Base-by-base conservation (phyloP, 345 rosid genomes). In the Citrus trifoliata region DNA sequence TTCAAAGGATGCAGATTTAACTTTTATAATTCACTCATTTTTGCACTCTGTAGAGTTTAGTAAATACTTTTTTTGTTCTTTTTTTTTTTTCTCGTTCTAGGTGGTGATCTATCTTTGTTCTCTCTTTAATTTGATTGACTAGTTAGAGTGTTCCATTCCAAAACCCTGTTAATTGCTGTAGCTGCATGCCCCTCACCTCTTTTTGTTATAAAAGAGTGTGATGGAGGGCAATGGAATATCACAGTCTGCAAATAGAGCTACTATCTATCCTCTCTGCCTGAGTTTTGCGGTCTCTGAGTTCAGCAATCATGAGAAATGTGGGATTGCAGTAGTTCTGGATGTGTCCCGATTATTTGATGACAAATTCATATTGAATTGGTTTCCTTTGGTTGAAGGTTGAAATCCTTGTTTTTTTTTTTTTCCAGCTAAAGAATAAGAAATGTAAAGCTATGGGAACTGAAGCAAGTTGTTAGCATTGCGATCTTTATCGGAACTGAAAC, bases 231-330 rank as follows among this genome's bases (percentile, higher is more conserved):
- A 48, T 40, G 66, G 58, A n/a, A 32, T 66, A 13, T 22, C 25
- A 7, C 68, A 56, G 8, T 53, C 30, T 24, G 12, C 42, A 46
- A 75, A 6, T 48, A 27, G 67, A 25, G 73, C 25, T 19, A 0
- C 73, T 73, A 28, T 5, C 40, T 46, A 24, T 56, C 67, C 16
- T 56, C 38, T 6, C 60, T 22, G 12, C 33, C 67, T 27, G 21
- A n/a, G 21, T 16, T 35, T 21, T 12, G 73, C 30, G 18, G 67
- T 40, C 22, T 28, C 6, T 73, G 8, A 37, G 14, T 78, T 62
- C 19, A 18, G n/a, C 40, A 70, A 32, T 51, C 42, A 35, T 13
- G 32, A 35, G 71, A 77, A 38, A 71, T 78, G 14, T 71, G 76
- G 70, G 73, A 66, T 9, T 22, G 40, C 24, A 6, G 42, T 63